Conservation (phyloP, 495 filamentous ascomycete genomes). For the Paragyromitra xinjiangensis region DNA sequence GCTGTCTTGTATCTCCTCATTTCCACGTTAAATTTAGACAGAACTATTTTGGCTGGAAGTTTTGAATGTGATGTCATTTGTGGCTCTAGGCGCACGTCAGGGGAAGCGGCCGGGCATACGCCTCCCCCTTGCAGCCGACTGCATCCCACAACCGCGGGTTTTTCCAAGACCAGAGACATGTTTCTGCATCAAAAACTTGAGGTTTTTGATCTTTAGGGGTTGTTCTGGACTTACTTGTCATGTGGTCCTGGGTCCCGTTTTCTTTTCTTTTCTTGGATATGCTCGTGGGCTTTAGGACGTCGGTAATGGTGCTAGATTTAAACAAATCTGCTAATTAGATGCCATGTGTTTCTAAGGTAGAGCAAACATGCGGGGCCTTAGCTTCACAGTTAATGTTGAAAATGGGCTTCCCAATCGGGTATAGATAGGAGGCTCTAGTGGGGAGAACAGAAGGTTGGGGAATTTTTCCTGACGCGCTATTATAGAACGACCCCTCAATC, state of each 20-base stretch:
- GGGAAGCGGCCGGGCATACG: not conserved
- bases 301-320: not conserved
- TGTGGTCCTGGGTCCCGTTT: not conserved
- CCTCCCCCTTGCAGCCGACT: conserved; percentile 7
- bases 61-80: conserved; percentile 36
- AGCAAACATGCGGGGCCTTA: not conserved
- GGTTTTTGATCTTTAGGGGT: not conserved
- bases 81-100: conserved; percentile 14
- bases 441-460: too few species aligned
- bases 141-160: not conserved
- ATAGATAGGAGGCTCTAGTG: too few species aligned
- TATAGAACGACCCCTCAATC: too few species aligned
- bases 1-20: not conserved
- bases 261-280: not conserved
- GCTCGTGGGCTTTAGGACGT: not conserved
- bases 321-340: not conserved
- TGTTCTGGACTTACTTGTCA: not conserved
- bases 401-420: too few species aligned
- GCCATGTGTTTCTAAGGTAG: not conserved
- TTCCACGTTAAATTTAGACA: conserved; percentile 4
- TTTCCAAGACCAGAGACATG: not conserved
- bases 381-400: not conserved
- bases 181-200: not conserved
- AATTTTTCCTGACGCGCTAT: too few species aligned
- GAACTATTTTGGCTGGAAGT: not conserved